Percentiles rank a stretch among this genome's conserved stretches.
phyloP scores from a whole-genome alignment of 179 eudicot genomes.

The Patellifolia procumbens region DNA sequence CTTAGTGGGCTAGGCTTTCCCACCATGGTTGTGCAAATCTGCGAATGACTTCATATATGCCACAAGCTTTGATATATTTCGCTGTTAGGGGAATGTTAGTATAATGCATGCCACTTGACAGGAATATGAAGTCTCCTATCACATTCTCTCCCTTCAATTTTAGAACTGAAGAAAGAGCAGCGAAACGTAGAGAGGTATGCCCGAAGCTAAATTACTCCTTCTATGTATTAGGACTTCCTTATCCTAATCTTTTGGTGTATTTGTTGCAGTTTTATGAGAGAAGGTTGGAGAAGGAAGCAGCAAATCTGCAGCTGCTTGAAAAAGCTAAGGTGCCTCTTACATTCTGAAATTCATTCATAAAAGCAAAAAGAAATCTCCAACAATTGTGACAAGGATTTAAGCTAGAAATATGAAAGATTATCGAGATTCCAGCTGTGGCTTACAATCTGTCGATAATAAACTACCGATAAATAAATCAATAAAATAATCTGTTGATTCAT shows the following conservation, averaged over 20 bases:
- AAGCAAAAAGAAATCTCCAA: background rate
- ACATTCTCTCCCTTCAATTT: constrained; percentile 54
- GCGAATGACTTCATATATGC: background rate
- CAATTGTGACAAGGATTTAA: background rate
- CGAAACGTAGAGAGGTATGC: constrained; percentile 69
- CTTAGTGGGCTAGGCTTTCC: background rate
- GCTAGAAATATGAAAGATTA: background rate
- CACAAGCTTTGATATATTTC: background rate
- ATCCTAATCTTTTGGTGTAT: constrained; percentile 4
- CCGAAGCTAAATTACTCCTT: background rate
- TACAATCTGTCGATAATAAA: background rate
- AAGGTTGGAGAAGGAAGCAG: constrained; percentile 57
- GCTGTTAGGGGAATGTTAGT: background rate
- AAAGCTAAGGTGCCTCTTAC: constrained; percentile 47
- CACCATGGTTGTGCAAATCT: background rate
- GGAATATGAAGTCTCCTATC: constrained; percentile 40
- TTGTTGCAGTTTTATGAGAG: constrained; percentile 51
- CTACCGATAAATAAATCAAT: background rate
- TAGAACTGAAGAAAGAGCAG: constrained; percentile 75
- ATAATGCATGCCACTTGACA: constrained; percentile 23
- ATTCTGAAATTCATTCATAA: too few species aligned
- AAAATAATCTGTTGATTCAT: background rate
- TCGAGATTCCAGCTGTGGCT: background rate
- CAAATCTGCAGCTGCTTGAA: constrained; percentile 36
- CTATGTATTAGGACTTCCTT: constrained; percentile 4